Evolutionary conservation across 2,329 filamentous ascomycete species (phyloP).

Genomic region (Alternaria arbusti): DNA sequence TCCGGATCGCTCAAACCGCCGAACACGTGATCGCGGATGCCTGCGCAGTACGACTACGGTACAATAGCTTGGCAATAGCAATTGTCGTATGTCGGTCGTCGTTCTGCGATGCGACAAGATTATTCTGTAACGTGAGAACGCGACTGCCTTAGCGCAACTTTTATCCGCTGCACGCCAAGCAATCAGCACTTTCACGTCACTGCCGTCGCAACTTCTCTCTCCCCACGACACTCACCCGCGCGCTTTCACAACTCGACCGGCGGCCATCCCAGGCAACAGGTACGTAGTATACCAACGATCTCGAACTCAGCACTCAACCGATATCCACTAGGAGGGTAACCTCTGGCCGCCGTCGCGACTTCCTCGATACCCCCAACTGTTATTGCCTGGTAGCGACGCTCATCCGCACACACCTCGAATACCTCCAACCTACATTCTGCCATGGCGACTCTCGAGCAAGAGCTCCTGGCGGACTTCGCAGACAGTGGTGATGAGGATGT

Average conservation of each 20-base stretch:
- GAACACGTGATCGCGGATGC: background rate
- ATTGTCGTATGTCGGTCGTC: background rate
- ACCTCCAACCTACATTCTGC: conserved; percentile 3
- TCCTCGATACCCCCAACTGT: background rate
- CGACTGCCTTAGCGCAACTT: conserved; percentile 21
- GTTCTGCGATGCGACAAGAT: background rate
- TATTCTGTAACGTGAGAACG: conserved; percentile 3
- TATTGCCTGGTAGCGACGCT: background rate
- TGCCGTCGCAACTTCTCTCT: conserved; percentile 9
- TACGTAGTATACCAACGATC: conserved; percentile 27
- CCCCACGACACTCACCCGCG: conserved; percentile 7
- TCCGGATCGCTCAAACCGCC: conserved; percentile 4
- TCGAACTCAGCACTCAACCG: conserved; percentile 26
- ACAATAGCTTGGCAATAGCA: background rate
- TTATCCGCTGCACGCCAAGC: conserved; percentile 27
- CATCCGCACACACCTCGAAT: background rate
- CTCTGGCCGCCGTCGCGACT: conserved; percentile 29
- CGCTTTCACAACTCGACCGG: conserved; percentile 8
- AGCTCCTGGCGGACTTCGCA: conserved; percentile 89
- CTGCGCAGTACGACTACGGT: background rate
- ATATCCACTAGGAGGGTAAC: conserved; percentile 28
- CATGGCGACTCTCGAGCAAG: conserved; percentile 89
- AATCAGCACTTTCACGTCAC: conserved; percentile 20
- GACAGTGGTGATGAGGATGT: conserved; percentile 71
- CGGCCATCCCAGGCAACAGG: conserved; percentile 23